Evolutionary conservation across 257 asterid genomes (phyloP), one percentile per base, ranked within the genome.

Genomic region (Gentiana macrophylla): DNA sequence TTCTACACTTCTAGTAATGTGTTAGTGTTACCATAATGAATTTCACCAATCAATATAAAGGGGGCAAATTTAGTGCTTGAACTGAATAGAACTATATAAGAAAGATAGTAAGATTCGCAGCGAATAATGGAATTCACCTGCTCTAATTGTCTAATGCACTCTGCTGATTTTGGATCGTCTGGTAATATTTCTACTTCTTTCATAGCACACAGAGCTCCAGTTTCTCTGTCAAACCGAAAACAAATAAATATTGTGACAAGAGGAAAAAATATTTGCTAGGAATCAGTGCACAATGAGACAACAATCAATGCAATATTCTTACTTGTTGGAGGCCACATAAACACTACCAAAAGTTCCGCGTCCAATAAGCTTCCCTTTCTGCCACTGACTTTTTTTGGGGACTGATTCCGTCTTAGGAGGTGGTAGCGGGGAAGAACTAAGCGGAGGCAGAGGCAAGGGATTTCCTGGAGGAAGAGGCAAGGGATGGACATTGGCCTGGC

Each of bases 271-370:
- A 41, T 24, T 24, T 24, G 24, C 24, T 24, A 24, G 24, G 24
- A 24, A 24, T 24, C 24, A 41, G 9, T 41, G 9, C 9, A 41
- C 2, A 41, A 10, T 5, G 5, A 41, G 46, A 41, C 46, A 41
- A 41, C 10, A 41, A 5, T 41, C 9, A 41, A 41, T 0, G 36
- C 12, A 50, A 37, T 44, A 24, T 38, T 35, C 50, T 61, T 73
- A 89, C 97, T 89, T 48, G 62, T 89, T 79, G 48, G 94, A 81
- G 49, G 95, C 97, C 57, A 77, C 74, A 63, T 83, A 89, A 50
- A 89, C 97, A 70, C 76, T 86, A 62, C 97, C 97, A 73, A 67
- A 89, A 34, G 97, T 79, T 49, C 97, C 97, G 35, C 86, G 93
- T 3, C 97, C 95, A 37, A 89, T 72, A 32, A 72, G 82, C 60